phyloP scores from a whole-genome alignment of 2,329 filamentous ascomycete species.

The Venturia asperata region DNA sequence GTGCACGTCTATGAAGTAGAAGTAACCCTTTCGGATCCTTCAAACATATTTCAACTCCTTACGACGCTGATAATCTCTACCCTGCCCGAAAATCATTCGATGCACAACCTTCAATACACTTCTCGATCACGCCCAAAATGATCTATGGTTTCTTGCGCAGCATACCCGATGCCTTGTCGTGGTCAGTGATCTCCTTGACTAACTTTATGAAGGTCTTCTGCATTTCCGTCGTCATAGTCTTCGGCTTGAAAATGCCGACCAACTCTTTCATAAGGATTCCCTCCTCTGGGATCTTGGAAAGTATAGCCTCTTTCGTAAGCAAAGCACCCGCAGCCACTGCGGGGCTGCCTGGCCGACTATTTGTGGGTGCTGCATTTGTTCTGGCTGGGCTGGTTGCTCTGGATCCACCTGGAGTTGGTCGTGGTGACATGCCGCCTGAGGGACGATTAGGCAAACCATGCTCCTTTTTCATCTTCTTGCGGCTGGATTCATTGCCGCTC shows the following conservation, averaged over 20 bases:
- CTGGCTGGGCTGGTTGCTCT: conserved; percentile 30
- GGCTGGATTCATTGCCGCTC: conserved; percentile 81
- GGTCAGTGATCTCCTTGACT: conserved; percentile 32
- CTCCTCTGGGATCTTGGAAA: conserved; percentile 37
- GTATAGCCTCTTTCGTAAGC: conserved; percentile 40
- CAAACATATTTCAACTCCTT: too few relatives aligned
- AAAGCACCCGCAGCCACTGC: conserved; percentile 24
- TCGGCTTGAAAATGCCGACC: conserved; percentile 36
- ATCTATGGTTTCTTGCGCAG: neutral
- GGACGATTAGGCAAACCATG: conserved; percentile 48
- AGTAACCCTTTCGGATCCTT: too few relatives aligned
- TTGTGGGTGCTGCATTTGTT: conserved; percentile 21
- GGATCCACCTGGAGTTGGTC: conserved; percentile 26
- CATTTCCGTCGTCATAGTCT: conserved; percentile 32
- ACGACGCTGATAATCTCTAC: too few relatives aligned
- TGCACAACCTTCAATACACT: too few relatives aligned
- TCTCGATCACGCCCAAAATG: neutral
- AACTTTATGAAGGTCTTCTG: conserved; percentile 36
- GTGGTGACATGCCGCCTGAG: conserved; percentile 51
- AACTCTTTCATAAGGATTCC: conserved; percentile 39
- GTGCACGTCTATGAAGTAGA: too few relatives aligned
- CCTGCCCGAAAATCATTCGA: too few relatives aligned
- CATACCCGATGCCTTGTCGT: neutral
- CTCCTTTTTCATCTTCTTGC: conserved; percentile 56
- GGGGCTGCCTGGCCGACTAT: conserved; percentile 16